Evolutionary conservation across 495 filamentous ascomycete species (phyloP).

Genomic region (Entonaema liquescens): DNA sequence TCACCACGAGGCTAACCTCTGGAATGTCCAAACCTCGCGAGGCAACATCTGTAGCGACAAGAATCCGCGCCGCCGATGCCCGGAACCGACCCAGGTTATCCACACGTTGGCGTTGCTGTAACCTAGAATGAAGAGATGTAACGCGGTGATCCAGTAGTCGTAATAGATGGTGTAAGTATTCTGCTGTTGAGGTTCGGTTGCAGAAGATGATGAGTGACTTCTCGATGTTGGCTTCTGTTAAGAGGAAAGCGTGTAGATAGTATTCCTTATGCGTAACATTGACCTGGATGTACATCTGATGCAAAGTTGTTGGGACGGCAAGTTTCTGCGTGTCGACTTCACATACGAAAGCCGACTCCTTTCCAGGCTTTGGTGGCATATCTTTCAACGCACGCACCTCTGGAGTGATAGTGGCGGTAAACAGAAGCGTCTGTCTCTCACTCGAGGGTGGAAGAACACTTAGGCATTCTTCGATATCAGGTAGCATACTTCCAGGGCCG

Average conservation of each 20-base stretch:
- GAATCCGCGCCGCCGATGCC: conserved; percentile 85
- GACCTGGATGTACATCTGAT: conserved; percentile 85
- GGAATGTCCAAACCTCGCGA: conserved; percentile 97
- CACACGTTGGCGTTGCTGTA: conserved; percentile 82
- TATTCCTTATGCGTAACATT: conserved; percentile 91
- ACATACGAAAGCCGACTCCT: conserved; percentile 83
- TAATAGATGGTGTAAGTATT: conserved; percentile 84
- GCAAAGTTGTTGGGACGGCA: conserved; percentile 80
- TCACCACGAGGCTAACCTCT: conserved; percentile 86
- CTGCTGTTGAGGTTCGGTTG: conserved; percentile 89
- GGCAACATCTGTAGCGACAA: conserved; percentile 96
- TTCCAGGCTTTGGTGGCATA: conserved; percentile 69
- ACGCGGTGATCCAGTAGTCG: conserved; percentile 87
- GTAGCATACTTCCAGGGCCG: conserved; percentile 82
- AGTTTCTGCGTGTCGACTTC: conserved; percentile 81
- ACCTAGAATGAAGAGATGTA: conserved; percentile 85
- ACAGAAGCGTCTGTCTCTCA: conserved; percentile 79
- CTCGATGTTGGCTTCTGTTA: conserved; percentile 75
- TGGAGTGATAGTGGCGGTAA: conserved; percentile 94
- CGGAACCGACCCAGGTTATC: conserved; percentile 91
- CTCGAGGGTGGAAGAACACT: conserved; percentile 73
- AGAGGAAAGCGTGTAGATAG: conserved; percentile 89
- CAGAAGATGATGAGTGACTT: conserved; percentile 91
- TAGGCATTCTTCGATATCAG: conserved; percentile 89
- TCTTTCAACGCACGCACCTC: conserved; percentile 87